Evolutionary conservation across 768 basidiomycete genomes (phyloP), one percentile per base, ranked within the genome.

Genomic region (Phanerochaete carnosa): DNA sequence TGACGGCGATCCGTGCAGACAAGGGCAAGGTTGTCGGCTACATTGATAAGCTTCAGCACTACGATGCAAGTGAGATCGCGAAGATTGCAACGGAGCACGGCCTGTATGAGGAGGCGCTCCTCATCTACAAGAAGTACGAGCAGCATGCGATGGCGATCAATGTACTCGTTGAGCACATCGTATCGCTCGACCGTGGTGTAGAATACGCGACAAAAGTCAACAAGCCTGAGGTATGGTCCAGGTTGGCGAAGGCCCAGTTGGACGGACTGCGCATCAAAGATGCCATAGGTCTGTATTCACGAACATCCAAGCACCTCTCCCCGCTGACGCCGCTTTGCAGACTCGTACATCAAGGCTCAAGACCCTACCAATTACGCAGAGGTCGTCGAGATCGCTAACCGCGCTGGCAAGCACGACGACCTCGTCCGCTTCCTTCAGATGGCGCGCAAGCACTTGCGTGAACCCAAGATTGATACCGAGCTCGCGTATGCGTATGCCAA

Each of bases 191-290:
- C 70, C 94, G 97, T 69, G 97, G 95, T 58, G 80, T 94, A 65
- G 94, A 97, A 56, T 99, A 92, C 65, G 97, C 97, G 59, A 91
- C 84, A 79, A 98, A 97, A 80, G 90, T 98, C 75, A 93, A 98
- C 78, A 84, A 87, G 72, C 94, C 97, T 35, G 94, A 93, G 65
- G 96, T 98, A 16, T 99, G 97, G 97, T 94, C 92, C 66, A 78
- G 97, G 55, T 84, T 99, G 64, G 97, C 92, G n/a, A 99, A 99
- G 75, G 97, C 97, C 23, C 97, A 99, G 73, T 84, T 99, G 53
- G 97, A 99, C 71, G 97, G 97, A 65, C 84, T 98, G 54, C 92
- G 97, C 45, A 92, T 99, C 78, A 98, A 98, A 76, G 96, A 99
- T 68, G 87, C 96, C 13, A 98, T 99, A 66, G 94, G 92, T 94